These are phyloP conservation scores for Annulohypoxylon stygium DNA, from an alignment of 495 filamentous ascomycete species.

Conservation along the genomic window DNA sequence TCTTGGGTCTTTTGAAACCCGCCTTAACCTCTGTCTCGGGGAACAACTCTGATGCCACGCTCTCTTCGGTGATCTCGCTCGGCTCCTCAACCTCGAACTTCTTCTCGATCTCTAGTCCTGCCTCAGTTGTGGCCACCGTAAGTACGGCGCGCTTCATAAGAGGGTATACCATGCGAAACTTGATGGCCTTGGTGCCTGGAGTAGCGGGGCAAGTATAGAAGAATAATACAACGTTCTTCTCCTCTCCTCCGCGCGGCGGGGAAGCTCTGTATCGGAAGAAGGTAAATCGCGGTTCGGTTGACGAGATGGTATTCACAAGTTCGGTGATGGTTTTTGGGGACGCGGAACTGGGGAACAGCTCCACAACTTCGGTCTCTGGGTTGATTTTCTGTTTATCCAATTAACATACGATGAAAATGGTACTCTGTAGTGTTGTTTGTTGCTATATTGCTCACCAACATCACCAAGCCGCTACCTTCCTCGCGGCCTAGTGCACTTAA, in stretches of 20 bases:
- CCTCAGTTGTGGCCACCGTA: conserved; percentile 73
- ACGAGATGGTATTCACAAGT: conserved; percentile 75
- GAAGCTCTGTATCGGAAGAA: conserved; percentile 81
- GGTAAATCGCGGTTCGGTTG: conserved; percentile 86
- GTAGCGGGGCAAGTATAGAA: conserved; percentile 91
- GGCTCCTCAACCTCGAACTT: conserved; percentile 73
- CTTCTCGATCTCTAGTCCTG: conserved; percentile 80
- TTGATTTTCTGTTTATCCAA: conserved; percentile 72
- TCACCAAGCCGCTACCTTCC: conserved; percentile 73
- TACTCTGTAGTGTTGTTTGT: not conserved
- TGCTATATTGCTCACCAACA: conserved; percentile 73
- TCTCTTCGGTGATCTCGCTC: conserved; percentile 81
- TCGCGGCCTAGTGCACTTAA: conserved; percentile 68
- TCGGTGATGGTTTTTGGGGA: conserved; percentile 58
- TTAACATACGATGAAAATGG: not conserved
- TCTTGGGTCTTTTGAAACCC: conserved; percentile 89
- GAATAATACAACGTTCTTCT: conserved; percentile 81
- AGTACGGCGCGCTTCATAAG: conserved; percentile 81
- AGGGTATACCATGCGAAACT: conserved; percentile 95
- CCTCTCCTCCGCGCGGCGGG: conserved; percentile 59
- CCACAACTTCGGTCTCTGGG: conserved; percentile 80
- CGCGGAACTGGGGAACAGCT: conserved; percentile 70
- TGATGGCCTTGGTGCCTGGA: conserved; percentile 76
- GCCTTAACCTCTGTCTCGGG: conserved; percentile 76
- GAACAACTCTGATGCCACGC: conserved; percentile 80